Evolutionary conservation across 1,284 basidiomycete genomes (phyloP).

Genomic region (Sanghuangporus baumii): DNA sequence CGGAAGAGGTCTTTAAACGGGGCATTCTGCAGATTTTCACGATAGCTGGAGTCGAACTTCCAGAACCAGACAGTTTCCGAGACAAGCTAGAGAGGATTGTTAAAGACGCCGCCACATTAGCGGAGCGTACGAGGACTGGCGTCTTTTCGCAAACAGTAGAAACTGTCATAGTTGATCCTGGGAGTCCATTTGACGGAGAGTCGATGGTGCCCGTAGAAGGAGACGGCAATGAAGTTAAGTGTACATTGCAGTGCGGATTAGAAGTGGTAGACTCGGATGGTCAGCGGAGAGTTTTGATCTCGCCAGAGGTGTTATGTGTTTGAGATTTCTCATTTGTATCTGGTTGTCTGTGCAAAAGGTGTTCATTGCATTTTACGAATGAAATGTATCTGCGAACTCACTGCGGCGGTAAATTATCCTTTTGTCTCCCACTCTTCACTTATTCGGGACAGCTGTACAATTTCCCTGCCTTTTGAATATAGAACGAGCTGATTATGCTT

Average conservation of each 20-base stretch:
- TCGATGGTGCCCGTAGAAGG: background rate
- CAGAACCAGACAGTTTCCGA: background rate
- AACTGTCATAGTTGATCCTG: background rate
- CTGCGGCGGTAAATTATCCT: no score
- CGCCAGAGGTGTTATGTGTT: slow-evolving; percentile 2
- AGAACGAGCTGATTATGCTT: background rate
- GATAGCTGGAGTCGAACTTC: background rate
- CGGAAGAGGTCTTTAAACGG: background rate
- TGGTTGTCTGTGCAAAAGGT: no score
- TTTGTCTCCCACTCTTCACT: no score
- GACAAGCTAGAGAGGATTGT: background rate
- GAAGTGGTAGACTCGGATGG: background rate
- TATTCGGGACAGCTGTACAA: no score
- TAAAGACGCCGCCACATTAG: slow-evolving; percentile 1
- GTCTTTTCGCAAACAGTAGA: slow-evolving; percentile 2
- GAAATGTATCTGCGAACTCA: no score
- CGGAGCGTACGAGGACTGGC: background rate
- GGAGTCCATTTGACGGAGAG: background rate
- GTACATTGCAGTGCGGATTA: background rate
- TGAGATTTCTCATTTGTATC: background rate
- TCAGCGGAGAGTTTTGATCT: background rate
- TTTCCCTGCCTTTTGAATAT: no score
- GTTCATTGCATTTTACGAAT: no score
- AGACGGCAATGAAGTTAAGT: background rate
- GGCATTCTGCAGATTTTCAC: slow-evolving; percentile 1